phyloP scores from a whole-genome alignment of 2,329 filamentous ascomycete genomes.

The Colletotrichum liriopes region DNA sequence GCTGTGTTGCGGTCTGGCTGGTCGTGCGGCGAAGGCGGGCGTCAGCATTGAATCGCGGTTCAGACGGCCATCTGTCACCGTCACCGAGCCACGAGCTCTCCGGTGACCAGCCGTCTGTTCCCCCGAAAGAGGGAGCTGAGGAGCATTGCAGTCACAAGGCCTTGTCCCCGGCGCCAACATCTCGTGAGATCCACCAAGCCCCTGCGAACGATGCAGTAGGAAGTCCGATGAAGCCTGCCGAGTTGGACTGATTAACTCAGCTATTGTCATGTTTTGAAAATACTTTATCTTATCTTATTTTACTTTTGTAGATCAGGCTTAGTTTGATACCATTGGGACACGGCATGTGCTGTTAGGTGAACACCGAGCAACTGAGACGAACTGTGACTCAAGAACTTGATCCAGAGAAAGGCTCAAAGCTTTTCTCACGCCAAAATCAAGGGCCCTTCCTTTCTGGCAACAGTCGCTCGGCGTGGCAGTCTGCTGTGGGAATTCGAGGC shows the following conservation, averaged over 20 bases:
- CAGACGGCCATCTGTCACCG: neutral
- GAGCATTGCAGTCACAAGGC: neutral
- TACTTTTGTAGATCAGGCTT: too few species aligned
- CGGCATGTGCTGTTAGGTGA: neutral
- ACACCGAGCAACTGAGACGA: neutral
- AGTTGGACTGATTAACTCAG: conserved; percentile 11
- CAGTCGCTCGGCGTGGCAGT: neutral
- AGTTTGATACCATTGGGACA: too few species aligned
- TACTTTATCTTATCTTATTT: too few species aligned
- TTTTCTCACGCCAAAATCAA: neutral
- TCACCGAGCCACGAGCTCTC: conserved; percentile 1
- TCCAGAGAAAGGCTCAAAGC: too few species aligned
- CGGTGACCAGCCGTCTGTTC: neutral
- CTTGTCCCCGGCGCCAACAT: neutral
- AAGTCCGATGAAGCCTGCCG: conserved; percentile 27
- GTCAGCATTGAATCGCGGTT: neutral
- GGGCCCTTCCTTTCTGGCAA: neutral
- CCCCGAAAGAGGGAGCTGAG: neutral
- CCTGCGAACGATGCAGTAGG: neutral
- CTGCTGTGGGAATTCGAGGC: neutral
- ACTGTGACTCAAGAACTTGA: neutral
- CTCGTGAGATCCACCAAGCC: neutral
- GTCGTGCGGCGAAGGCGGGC: conserved; percentile 4
- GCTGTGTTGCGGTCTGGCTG: conserved; percentile 23
- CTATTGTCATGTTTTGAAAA: neutral